Evolutionary conservation across 2,329 filamentous ascomycete genomes (phyloP), one percentile per base, ranked within the genome.

Genomic region (Trichoderma sp.): DNA sequence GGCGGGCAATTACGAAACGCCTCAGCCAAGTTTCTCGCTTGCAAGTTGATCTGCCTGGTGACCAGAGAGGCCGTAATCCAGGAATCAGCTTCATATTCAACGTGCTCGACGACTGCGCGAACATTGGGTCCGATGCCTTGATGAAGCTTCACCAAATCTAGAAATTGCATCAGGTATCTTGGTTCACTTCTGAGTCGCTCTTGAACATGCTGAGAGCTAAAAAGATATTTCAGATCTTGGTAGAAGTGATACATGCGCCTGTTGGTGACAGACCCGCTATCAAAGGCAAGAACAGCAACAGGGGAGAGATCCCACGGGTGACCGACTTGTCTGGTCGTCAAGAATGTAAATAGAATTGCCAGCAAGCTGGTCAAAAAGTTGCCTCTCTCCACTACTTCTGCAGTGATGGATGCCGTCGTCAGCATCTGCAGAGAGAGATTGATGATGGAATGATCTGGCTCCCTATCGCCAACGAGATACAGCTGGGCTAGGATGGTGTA

Each of bases 371-470:
- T 98, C 74, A 99, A 85, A 78, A 99, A 99, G 80, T 99, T 99
- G 32, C 95, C 95, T 59, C 94, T 89, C 77, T 97, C 93, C 9
- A 99, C 94, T 64, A 98, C 93, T 81, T 99, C 97, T 58, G 94
- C 93, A 0, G 95, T 98, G 75, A 99, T 98, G 0, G 95, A 97
- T 2, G 96, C 95, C 0, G 96, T 98, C 0, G 96, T 99, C 73
- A 99, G 85, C 89, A 99, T 97, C 79, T 99, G 96, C 34, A 98
- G 85, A 5, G 95, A 98, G 47, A 99, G 88, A 79, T 98, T 98
- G 85, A 99, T 97, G 78, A 99, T 98, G 12, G 95, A 98, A 81
- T 98, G 95, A 78, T 99, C 96, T 3, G 96, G 96, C 80, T 99
- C 96, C 74, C 96, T 88, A 79, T 99, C 96, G 15, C 95, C 95